Evolutionary conservation across 768 basidiomycete genomes (phyloP), one percentile per base, ranked within the genome.

Genomic region (Kwoniella bestiolae): DNA sequence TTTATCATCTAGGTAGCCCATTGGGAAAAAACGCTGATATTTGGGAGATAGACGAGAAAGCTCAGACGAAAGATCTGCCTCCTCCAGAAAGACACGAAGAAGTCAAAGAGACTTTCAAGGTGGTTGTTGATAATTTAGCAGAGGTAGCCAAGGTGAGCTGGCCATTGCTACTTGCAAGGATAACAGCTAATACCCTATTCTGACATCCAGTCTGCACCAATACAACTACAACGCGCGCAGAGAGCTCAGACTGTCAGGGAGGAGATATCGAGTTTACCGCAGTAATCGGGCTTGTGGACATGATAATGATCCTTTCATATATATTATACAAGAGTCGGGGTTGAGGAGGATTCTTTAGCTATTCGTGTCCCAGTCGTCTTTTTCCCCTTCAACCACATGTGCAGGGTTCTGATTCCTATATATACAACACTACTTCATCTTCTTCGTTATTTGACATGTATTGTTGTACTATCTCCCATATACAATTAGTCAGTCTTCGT

Each of bases 181-280:
- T 5, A 35, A 8, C 14, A 25, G 59, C 50, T 51, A 29, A 63
- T 38, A 31, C 50, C 32, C 25, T 1, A 29, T 46, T 32, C 29
- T 8, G 2, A n/a, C n/a, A n/a, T n/a, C n/a, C 35, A 78, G 77
- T 62, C 67, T 38, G 73, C 70, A 14, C 77, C 77, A 7, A 59
- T 41, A 26, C 73, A 76, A 56, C 50, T 76, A 3, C 62, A 61
- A 53, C 55, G 77, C 14, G 77, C 77, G 5, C 64, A 71, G 47
- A 57, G 77, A 31, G 77, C 77, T n/a, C 66, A 78, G 35, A 68
- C 66, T 8, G 77, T 78, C 5, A 51, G 67, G 46, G 69, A 70
- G 23, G 74, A 78, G 59, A 66, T 78, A 7, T 67, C 62, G 6
- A 70, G 51, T 56, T 51, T 75, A 60, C 51, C 63, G 12, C 53